Conservation (phyloP, 495 filamentous ascomycete genomes). For the Neurospora sp. region DNA sequence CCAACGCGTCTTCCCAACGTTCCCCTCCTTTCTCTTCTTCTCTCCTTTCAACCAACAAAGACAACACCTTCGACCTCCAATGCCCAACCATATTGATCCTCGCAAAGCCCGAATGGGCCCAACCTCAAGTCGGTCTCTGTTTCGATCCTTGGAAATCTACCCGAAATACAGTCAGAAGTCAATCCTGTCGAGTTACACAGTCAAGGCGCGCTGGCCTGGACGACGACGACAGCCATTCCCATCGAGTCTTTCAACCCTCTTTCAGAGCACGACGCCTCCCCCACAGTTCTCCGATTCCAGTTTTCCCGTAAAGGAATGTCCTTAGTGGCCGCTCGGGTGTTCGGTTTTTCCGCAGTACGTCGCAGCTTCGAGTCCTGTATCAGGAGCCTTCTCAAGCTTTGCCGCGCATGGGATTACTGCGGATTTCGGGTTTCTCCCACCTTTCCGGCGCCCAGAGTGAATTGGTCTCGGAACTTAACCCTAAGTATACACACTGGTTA, state of each 20-base stretch:
- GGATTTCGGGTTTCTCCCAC: constrained; percentile 2
- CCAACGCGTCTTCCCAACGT: constrained; percentile 3
- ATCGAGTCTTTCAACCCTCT: constrained; percentile 27
- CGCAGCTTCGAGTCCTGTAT: constrained; percentile 30
- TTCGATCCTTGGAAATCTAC: neutral
- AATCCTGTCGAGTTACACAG: constrained; percentile 12
- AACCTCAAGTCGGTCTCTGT: neutral
- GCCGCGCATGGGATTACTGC: constrained; percentile 25
- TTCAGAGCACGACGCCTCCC: constrained; percentile 51
- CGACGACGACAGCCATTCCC: constrained; percentile 5
- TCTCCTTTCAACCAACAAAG: too few species aligned
- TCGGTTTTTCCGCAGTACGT: constrained; percentile 22
- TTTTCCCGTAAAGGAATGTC: constrained; percentile 56
- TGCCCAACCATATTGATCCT: constrained; percentile 5
- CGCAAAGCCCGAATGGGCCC: constrained; percentile 11
- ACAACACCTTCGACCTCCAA: constrained; percentile 1
- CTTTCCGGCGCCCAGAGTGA: constrained; percentile 32
- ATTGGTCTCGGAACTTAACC: constrained; percentile 69
- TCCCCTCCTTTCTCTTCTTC: neutral
- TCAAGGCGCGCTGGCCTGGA: constrained; percentile 1
- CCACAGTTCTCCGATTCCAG: constrained; percentile 54
- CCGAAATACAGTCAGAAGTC: neutral
- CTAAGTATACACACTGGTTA: constrained; percentile 50
- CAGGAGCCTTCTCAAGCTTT: constrained; percentile 21
- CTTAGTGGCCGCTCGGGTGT: constrained; percentile 27